Evolutionary conservation across 805 yeast species (phyloP), one percentile per base, ranked within the genome.

Genomic region (Suhomyces faveliae): DNA sequence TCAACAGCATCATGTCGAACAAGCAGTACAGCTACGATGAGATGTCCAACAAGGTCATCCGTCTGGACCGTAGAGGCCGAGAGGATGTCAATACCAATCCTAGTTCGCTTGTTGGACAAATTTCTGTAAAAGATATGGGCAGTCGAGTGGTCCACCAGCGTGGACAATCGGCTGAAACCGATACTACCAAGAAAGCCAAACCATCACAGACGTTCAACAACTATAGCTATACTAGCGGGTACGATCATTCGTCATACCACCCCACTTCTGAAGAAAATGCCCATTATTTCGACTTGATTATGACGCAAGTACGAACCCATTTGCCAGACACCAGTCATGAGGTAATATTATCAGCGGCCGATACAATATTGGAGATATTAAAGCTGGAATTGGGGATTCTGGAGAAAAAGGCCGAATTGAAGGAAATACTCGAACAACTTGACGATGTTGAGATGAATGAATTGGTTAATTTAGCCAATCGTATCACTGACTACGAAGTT

Each of bases 311-410:
- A 3, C 62, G 68, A 2, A 69, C 73, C 13, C 65, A 87, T 35
- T 86, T 84, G 10, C 74, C 73, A 42, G 97, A 90, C 61, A 79
- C 87, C n/a, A 80, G 91, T 7, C 89, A 86, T 47, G 87, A 82
- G 38, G 79, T 83, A 1, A 74, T 89, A 2, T 61, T 82, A 17
- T 84, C 94, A 3, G 87, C 90, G 4, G 80, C 89, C 2, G 94
- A 87, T 60, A 70, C 84, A 3, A 59, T 84, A 0, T 56, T 88
- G 35, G 85, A 79, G 52, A 64, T 77, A 1, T 56, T 86, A 50
- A 82, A 79, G 55, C 71, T 73, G 43, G 81, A 64, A 1, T 48
- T 65, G 0, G 63, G 73, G 1, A 82, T 79, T 15, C 52, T 56
- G 3, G 68, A 66, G 6, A 78, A 78, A 52, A 79, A 79, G 42